phyloP scores from a whole-genome alignment of 1,284 basidiomycete genomes.

The Austroboletus novae-zelandiae region DNA sequence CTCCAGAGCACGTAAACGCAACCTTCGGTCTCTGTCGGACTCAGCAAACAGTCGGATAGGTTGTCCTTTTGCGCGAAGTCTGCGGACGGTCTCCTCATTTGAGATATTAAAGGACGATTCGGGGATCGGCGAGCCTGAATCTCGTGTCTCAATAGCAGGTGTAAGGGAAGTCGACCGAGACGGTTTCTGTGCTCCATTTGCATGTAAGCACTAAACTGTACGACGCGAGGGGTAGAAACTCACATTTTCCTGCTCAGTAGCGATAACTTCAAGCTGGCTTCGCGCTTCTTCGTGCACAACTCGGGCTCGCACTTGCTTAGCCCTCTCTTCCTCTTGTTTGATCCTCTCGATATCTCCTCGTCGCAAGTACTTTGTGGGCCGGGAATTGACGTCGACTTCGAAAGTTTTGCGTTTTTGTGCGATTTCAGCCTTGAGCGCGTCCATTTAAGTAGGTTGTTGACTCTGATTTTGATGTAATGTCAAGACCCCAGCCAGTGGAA shows the following conservation, averaged over 20 bases:
- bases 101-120: constrained; percentile 84
- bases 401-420: constrained; percentile 80
- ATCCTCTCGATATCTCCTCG: constrained; percentile 78
- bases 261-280: constrained; percentile 23
- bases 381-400: constrained; percentile 40
- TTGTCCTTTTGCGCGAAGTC: constrained; percentile 88
- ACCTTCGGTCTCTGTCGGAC: constrained; percentile 87
- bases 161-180: constrained; percentile 43
- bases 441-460: constrained; percentile 51
- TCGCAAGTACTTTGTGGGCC: constrained; percentile 82
- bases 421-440: constrained; percentile 86
- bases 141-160: constrained; percentile 33
- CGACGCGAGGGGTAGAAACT: constrained; percentile 30
- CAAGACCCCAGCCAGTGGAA: background rate
- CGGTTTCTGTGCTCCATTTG: constrained; percentile 49
- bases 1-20: constrained; percentile 90
- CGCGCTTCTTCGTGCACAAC: constrained; percentile 34
- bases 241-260: constrained; percentile 38
- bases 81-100: constrained; percentile 86
- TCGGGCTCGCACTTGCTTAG: constrained; percentile 46
- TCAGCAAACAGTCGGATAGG: constrained; percentile 96
- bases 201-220: constrained; percentile 32
- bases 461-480: background rate
- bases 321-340: constrained; percentile 60
- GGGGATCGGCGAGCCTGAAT: constrained; percentile 49